Conservation (phyloP, 306 rosid genomes). For the Vigna unguiculata region DNA sequence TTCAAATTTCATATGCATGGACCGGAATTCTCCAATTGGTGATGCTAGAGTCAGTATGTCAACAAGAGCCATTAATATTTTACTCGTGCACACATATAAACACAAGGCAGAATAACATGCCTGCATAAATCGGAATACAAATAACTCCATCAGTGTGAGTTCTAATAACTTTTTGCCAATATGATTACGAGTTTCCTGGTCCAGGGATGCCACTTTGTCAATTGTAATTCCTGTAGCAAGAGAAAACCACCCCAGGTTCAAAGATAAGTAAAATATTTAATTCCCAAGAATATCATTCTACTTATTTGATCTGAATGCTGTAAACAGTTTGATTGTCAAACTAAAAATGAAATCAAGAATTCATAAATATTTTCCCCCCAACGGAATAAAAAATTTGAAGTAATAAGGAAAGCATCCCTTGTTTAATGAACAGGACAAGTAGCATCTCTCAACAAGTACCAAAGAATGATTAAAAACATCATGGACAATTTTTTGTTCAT, state of each 20-base stretch:
- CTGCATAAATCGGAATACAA: constrained; percentile 91
- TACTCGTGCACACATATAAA: constrained; percentile 18
- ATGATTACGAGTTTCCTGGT: constrained; percentile 88
- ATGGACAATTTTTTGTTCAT: background rate
- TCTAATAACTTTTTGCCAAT: constrained; percentile 86
- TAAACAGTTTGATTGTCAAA: background rate
- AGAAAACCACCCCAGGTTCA: constrained; percentile 42
- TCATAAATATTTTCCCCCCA: constrained; percentile 1
- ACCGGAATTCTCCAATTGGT: constrained; percentile 15
- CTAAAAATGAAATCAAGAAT: background rate
- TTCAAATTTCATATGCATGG: constrained; percentile 29
- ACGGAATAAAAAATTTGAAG: constrained; percentile 14
- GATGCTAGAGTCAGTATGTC: constrained; percentile 18
- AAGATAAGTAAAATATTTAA: constrained; percentile 33
- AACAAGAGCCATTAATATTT: constrained; percentile 36
- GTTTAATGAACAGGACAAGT: background rate
- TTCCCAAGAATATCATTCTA: constrained; percentile 8
- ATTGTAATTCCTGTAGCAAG: constrained; percentile 82
- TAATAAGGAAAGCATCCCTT: constrained; percentile 24
- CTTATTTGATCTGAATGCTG: constrained; percentile 26
- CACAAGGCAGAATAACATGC: constrained; percentile 52
- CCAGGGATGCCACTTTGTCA: constrained; percentile 84
- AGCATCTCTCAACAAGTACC: background rate
- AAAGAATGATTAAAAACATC: constrained; percentile 21
- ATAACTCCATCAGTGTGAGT: constrained; percentile 85